Evolutionary conservation across 371 early-diverging fungal genomes (phyloP).

Genomic region (Lichtheimia corymbifera): DNA sequence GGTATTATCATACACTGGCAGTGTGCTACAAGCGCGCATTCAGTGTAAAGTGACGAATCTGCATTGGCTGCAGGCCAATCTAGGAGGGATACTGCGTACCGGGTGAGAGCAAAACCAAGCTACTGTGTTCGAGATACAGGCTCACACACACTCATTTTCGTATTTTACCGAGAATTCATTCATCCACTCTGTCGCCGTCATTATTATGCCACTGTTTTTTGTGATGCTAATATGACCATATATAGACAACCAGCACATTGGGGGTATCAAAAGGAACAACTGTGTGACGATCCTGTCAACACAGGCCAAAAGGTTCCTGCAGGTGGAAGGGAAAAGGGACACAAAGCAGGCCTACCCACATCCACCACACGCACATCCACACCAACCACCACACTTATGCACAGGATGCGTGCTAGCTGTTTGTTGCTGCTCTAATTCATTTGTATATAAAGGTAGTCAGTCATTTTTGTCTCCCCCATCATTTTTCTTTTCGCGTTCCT

Average conservation of each 20-base stretch:
- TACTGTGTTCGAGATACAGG: constrained; percentile 13
- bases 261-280: constrained; percentile 1
- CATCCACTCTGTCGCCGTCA: constrained; percentile 10
- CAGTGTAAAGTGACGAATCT: constrained; percentile 7
- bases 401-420: too few species aligned
- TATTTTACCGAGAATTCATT: too few species aligned
- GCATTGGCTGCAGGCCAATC: constrained; percentile 6
- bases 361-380: too few species aligned
- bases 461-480: background rate
- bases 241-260: constrained; percentile 28
- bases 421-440: background rate
- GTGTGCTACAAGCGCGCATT: background rate
- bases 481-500: background rate
- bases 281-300: constrained; percentile 13
- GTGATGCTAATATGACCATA: constrained; percentile 40
- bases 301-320: constrained; percentile 14
- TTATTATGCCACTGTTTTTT: constrained; percentile 16
- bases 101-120: too few species aligned
- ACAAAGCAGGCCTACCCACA: background rate
- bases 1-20: too few species aligned
- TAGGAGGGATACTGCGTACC: constrained; percentile 19
- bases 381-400: too few species aligned
- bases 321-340: constrained; percentile 6
- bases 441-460: constrained; percentile 8
- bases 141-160: constrained; percentile 27